Conservation (phyloP, 768 basidiomycete genomes). For the Paxillus rubicundulus region DNA sequence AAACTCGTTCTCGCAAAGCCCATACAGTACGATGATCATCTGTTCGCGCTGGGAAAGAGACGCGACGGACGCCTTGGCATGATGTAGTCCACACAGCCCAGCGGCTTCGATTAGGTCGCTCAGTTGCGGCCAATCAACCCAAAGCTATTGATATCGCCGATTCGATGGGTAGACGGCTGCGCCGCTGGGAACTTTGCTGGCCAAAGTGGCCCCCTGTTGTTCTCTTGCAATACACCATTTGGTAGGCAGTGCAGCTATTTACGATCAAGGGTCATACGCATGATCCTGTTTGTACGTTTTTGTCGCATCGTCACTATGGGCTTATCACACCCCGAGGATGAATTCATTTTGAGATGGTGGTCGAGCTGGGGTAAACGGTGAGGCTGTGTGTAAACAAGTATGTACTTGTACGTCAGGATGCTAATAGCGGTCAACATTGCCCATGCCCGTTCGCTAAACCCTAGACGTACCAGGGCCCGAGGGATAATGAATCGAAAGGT, state of each 20-base stretch:
- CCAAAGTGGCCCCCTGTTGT: neutral
- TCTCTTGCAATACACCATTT: neutral
- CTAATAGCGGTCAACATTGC: neutral
- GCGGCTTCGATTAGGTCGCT: constrained; percentile 8
- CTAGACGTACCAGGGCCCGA: neutral
- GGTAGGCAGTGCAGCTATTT: neutral
- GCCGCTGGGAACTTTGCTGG: neutral
- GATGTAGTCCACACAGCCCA: constrained; percentile 14
- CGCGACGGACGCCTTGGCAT: neutral
- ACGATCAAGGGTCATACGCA: neutral
- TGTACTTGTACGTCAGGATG: neutral
- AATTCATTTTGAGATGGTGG: neutral
- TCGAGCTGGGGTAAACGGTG: neutral
- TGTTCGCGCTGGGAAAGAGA: neutral
- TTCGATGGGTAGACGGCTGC: neutral
- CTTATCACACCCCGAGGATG: neutral
- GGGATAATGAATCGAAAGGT: constrained; percentile 1
- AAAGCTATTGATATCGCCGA: no score
- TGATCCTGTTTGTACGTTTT: neutral
- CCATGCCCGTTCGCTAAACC: neutral
- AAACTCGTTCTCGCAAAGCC: neutral
- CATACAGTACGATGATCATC: neutral
- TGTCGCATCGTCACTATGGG: neutral
- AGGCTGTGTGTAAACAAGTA: neutral
- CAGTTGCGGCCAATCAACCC: no score